phyloP scores from a whole-genome alignment of 1,284 basidiomycete genomes.

The Rhodotorula mucilaginosa region DNA sequence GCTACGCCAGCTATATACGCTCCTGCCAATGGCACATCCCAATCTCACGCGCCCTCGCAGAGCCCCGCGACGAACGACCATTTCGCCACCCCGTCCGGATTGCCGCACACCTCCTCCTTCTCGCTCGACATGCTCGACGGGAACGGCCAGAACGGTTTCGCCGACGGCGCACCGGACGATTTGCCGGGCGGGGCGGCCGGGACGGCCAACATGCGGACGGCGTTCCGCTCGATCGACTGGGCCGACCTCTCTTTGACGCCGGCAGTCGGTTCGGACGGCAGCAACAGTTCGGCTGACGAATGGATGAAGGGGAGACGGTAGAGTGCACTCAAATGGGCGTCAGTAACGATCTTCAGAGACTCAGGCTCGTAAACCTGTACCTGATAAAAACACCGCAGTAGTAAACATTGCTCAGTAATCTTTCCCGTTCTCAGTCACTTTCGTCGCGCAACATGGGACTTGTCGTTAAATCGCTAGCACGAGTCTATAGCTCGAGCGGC shows the following conservation, averaged over 20 bases:
- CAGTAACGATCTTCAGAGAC: too few species aligned
- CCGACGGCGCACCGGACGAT: constrained; percentile 18
- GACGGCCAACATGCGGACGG: constrained; percentile 13
- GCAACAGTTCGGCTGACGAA: constrained; percentile 12
- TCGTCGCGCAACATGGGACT: too few species aligned
- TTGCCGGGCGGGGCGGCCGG: not conserved
- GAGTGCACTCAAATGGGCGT: too few species aligned
- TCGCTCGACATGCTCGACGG: not conserved
- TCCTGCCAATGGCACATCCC: not conserved
- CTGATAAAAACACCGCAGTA: too few species aligned
- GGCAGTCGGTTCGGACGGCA: constrained; percentile 16
- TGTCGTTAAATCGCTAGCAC: too few species aligned
- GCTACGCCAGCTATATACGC: not conserved
- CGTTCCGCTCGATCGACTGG: constrained; percentile 30
- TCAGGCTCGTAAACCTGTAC: too few species aligned
- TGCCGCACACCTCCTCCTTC: not conserved
- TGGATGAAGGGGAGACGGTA: constrained; percentile 3
- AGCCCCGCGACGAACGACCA: not conserved
- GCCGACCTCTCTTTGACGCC: constrained; percentile 25
- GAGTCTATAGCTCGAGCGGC: too few species aligned
- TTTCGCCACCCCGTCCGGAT: not conserved
- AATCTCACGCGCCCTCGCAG: not conserved
- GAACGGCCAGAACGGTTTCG: constrained; percentile 7
- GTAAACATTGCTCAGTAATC: too few species aligned
- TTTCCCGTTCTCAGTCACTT: too few species aligned